Conservation (phyloP, 106 monocot species). For the Alisma plantagoaquatica region DNA sequence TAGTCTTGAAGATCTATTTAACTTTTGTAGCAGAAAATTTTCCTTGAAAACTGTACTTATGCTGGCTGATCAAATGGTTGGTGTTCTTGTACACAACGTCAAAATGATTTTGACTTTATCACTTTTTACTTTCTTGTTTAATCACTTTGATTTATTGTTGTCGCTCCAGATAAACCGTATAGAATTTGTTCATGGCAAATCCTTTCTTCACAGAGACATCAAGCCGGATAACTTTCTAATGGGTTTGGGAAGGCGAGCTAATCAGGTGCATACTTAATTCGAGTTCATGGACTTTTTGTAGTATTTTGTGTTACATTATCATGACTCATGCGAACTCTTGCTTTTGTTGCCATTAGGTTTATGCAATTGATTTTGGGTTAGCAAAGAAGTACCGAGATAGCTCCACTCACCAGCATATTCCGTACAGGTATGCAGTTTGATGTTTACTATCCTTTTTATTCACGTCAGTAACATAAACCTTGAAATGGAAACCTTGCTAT, state of each 20-base stretch:
- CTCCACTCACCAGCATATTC: constrained; percentile 28
- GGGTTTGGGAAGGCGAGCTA: constrained; percentile 29
- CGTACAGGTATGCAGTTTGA: constrained; percentile 19
- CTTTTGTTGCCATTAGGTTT: constrained; percentile 16
- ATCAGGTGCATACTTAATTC: constrained; percentile 28
- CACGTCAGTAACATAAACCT: no score
- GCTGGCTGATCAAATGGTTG: constrained; percentile 33
- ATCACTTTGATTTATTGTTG: neutral
- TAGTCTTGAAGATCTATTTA: constrained; percentile 36
- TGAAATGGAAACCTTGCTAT: no score
- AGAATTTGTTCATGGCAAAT: constrained; percentile 29
- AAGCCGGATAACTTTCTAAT: constrained; percentile 40
- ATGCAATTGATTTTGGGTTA: constrained; percentile 28
- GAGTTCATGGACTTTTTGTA: no score
- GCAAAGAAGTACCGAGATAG: constrained; percentile 33
- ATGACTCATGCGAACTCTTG: no score
- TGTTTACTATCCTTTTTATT: no score
- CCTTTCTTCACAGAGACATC: constrained; percentile 29
- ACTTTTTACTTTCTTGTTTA: no score
- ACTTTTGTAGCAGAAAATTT: constrained; percentile 22
- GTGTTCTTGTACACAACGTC: neutral
- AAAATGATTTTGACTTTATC: no score
- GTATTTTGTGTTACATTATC: no score
- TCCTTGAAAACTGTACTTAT: constrained; percentile 32
- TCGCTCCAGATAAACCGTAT: constrained; percentile 21